Percentiles rank a stretch among this genome's conserved stretches.
phyloP scores from a whole-genome alignment of 805 yeast genomes.

The Myxozyma mucilagina region DNA sequence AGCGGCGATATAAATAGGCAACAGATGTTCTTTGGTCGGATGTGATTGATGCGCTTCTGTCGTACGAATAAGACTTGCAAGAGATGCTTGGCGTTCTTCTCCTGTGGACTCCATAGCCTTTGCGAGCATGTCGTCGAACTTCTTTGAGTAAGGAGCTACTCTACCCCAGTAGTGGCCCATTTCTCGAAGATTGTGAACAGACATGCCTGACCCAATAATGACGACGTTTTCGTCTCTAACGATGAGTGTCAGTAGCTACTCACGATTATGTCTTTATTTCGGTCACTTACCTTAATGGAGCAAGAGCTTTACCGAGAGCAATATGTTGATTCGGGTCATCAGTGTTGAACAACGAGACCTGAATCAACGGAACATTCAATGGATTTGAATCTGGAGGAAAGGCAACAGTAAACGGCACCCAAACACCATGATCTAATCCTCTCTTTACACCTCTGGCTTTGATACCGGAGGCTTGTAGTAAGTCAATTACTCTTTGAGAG shows the following conservation, averaged over 20 bases:
- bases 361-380: constrained; percentile 46
- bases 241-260: neutral
- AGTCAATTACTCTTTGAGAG: constrained; percentile 48
- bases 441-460: constrained; percentile 48
- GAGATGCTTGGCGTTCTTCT: constrained; percentile 41
- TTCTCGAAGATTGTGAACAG: constrained; percentile 75
- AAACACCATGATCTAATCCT: constrained; percentile 80
- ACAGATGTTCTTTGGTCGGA: constrained; percentile 74
- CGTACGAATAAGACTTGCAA: constrained; percentile 44
- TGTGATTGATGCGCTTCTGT: constrained; percentile 52
- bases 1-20: constrained; percentile 65
- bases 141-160: constrained; percentile 51
- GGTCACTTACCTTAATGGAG: constrained; percentile 38
- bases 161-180: constrained; percentile 36
- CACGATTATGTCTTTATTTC: neutral
- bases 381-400: constrained; percentile 34
- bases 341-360: constrained; percentile 43
- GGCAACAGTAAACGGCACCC: constrained; percentile 53
- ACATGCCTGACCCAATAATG: constrained; percentile 71
- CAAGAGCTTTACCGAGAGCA: constrained; percentile 57
- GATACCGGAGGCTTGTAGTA: constrained; percentile 49
- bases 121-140: constrained; percentile 53
- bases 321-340: constrained; percentile 46
- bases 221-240: constrained; percentile 52
- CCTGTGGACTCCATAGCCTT: constrained; percentile 42